Conservation (phyloP, 2,329 filamentous ascomycete genomes). For the Verticillium tricorpus region DNA sequence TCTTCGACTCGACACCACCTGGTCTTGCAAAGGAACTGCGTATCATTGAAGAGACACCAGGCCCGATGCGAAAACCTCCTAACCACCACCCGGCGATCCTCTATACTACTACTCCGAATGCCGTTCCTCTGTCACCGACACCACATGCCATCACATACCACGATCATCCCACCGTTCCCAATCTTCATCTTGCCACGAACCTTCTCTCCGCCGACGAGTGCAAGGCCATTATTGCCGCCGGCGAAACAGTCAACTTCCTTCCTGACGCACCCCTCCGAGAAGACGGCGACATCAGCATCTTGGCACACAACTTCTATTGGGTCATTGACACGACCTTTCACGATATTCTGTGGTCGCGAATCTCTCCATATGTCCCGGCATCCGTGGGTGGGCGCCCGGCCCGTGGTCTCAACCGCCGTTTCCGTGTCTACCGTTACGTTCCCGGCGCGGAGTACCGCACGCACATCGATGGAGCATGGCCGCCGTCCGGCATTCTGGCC, state of each 20-base stretch:
- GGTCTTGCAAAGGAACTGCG: slow-evolving; percentile 40
- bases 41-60: slow-evolving; percentile 58
- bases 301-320: slow-evolving; percentile 74
- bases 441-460: slow-evolving; percentile 68
- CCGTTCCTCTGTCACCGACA: slow-evolving; percentile 44
- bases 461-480: slow-evolving; percentile 71
- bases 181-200: slow-evolving; percentile 54
- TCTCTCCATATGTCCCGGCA: slow-evolving; percentile 52
- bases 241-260: slow-evolving; percentile 60
- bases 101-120: slow-evolving; percentile 54
- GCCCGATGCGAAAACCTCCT: slow-evolving; percentile 58
- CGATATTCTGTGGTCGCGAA: slow-evolving; percentile 57
- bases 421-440: slow-evolving; percentile 68
- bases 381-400: slow-evolving; percentile 51
- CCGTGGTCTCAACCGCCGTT: slow-evolving; percentile 63
- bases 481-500: slow-evolving; percentile 59
- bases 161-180: slow-evolving; percentile 58
- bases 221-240: slow-evolving; percentile 60
- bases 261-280: slow-evolving; percentile 64
- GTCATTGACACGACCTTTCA: slow-evolving; percentile 60
- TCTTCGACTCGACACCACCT: slow-evolving; percentile 36
- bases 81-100: slow-evolving; percentile 64
- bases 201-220: slow-evolving; percentile 60
- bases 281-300: slow-evolving; percentile 59
- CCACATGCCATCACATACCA: slow-evolving; percentile 46